Conservation (phyloP, 805 yeast genomes). For the Naumovozyma baii region DNA sequence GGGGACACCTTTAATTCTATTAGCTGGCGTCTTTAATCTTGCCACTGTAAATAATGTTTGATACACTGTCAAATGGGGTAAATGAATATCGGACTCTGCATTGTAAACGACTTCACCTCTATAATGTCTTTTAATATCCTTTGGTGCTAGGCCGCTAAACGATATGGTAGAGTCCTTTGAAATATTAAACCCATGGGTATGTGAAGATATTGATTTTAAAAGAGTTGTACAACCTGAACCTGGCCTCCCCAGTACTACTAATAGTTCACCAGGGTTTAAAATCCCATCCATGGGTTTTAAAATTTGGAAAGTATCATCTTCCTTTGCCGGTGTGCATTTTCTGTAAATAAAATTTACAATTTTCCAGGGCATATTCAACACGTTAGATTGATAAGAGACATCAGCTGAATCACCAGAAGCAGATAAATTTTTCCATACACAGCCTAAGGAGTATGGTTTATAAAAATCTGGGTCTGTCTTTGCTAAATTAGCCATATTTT, state of each 20-base stretch:
- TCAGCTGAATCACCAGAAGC: slow-evolving; percentile 61
- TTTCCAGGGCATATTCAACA: slow-evolving; percentile 40
- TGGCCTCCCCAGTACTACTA: slow-evolving; percentile 66
- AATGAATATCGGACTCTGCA: slow-evolving; percentile 60
- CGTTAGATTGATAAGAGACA: slow-evolving; percentile 56
- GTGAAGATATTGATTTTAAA: slow-evolving; percentile 48
- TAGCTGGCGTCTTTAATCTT: slow-evolving; percentile 49
- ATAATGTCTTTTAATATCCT: slow-evolving; percentile 41
- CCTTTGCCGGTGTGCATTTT: slow-evolving; percentile 15
- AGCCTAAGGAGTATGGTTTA: slow-evolving; percentile 50
- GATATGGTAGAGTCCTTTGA: slow-evolving; percentile 38
- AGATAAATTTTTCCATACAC: slow-evolving; percentile 48
- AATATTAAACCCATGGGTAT: slow-evolving; percentile 50
- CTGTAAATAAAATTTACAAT: slow-evolving; percentile 40
- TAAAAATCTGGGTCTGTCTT: slow-evolving; percentile 52
- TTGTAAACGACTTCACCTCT: slow-evolving; percentile 65
- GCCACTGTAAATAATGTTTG: slow-evolving; percentile 59
- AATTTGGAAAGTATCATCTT: slow-evolving; percentile 37
- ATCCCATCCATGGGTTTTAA: slow-evolving; percentile 59
- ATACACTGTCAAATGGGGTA: slow-evolving; percentile 59
- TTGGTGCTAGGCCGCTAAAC: slow-evolving; percentile 46
- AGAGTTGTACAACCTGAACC: slow-evolving; percentile 73
- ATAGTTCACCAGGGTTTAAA: slow-evolving; percentile 52
- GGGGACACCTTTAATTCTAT: slow-evolving; percentile 50
- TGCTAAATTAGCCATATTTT: slow-evolving; percentile 46